phyloP scores from a whole-genome alignment of 139 green algal species.

The Chlorella sp. region DNA sequence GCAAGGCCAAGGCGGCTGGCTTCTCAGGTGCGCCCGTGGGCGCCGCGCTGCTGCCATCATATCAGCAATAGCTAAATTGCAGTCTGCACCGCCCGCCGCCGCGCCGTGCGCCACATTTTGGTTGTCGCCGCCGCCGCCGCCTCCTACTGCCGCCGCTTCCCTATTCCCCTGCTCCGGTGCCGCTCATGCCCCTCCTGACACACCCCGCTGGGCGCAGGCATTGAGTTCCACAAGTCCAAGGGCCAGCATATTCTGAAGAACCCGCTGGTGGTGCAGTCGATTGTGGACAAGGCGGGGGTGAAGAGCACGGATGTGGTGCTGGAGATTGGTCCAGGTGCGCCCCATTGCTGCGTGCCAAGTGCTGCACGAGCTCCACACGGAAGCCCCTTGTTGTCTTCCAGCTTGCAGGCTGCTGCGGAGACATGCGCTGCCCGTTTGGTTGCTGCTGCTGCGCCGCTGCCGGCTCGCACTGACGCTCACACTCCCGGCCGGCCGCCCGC shows the following conservation, averaged over 20 bases:
- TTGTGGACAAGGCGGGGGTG: conserved; percentile 97
- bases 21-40: conserved; percentile 63
- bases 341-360: no score
- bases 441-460: no score
- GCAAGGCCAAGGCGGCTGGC: conserved; percentile 62
- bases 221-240: conserved; percentile 98
- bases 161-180: neutral
- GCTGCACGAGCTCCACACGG: no score
- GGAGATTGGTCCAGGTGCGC: conserved; percentile 91
- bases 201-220: conserved; percentile 68
- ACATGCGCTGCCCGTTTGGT: no score
- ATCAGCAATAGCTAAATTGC: neutral
- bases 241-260: conserved; percentile 99
- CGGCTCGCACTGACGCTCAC: no score
- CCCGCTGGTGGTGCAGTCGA: conserved; percentile 93
- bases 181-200: neutral
- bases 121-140: neutral
- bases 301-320: conserved; percentile 98
- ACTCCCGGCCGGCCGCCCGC: no score
- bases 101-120: no score
- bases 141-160: neutral
- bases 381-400: no score
- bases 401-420: no score
- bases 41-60: neutral
- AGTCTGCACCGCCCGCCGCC: neutral